Conservation (phyloP, 1,284 basidiomycete species). For the Ceratobasidium sp. region DNA sequence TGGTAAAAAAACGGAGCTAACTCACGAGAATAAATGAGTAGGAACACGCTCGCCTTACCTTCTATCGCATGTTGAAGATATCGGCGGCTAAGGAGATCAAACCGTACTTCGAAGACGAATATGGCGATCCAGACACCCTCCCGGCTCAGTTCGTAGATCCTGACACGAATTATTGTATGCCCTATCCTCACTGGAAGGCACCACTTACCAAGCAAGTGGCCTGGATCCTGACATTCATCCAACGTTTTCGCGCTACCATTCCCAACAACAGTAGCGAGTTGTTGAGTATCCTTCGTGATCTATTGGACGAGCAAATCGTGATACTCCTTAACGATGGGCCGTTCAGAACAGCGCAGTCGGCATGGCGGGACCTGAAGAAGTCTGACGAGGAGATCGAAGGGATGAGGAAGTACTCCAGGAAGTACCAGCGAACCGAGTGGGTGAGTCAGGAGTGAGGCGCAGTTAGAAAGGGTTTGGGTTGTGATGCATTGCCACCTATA, state of each 20-base stretch:
- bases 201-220: slow-evolving; percentile 7
- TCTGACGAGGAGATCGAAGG: background rate
- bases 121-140: slow-evolving; percentile 24
- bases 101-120: slow-evolving; percentile 4
- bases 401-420: background rate
- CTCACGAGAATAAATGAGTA: background rate
- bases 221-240: slow-evolving; percentile 16
- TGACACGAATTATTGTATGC: slow-evolving; percentile 10
- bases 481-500: too few relatives aligned
- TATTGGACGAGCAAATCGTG: slow-evolving; percentile 11
- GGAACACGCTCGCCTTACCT: background rate
- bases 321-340: background rate
- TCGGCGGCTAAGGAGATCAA: background rate
- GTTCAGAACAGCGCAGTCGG: background rate
- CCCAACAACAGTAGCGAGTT: background rate
- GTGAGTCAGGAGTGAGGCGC: too few relatives aligned
- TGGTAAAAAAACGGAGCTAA: background rate
- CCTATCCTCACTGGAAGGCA: slow-evolving; percentile 26
- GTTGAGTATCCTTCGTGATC: background rate
- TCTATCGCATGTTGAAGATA: slow-evolving; percentile 17
- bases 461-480: too few relatives aligned
- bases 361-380: background rate
- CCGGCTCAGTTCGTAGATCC: slow-evolving; percentile 10
- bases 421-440: background rate
- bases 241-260: background rate